A percentile compares a stretch with the other conserved stretches of the same genome.
Conservation (phyloP, 1,284 basidiomycete species). For the Microbotryomycetes sp. region DNA sequence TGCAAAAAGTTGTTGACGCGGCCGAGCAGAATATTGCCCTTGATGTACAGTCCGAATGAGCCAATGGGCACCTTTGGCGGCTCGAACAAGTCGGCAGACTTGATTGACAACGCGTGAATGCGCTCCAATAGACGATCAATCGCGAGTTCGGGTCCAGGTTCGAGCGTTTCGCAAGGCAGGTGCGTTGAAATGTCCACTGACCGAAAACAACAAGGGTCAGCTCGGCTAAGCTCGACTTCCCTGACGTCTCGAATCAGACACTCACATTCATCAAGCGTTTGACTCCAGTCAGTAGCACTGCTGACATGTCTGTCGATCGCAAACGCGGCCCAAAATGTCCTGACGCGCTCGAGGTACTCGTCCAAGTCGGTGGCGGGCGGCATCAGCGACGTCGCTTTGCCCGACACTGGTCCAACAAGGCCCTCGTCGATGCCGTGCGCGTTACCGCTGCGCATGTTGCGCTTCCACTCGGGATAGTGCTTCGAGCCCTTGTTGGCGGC, state of each 20-base stretch:
- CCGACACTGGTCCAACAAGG: not conserved
- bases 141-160: conserved; percentile 2
- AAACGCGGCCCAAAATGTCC: conserved; percentile 29
- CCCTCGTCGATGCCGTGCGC: not conserved
- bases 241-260: not conserved
- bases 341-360: conserved; percentile 21
- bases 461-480: not conserved
- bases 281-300: conserved; percentile 26
- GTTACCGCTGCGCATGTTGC: not conserved
- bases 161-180: conserved; percentile 7
- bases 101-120: conserved; percentile 15
- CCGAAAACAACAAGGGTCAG: too few relatives aligned
- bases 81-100: conserved; percentile 11
- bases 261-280: conserved; percentile 23
- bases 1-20: conserved; percentile 27
- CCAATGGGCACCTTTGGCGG: conserved; percentile 15
- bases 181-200: conserved; percentile 25
- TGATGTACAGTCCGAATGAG: conserved; percentile 26
- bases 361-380: conserved; percentile 4
- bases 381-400: conserved; percentile 10
- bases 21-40: conserved; percentile 22
- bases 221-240: too few relatives aligned
- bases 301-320: conserved; percentile 29
- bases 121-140: conserved; percentile 7
- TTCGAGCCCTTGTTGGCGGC: not conserved